phyloP scores from a whole-genome alignment of 2,329 filamentous ascomycete species.

The Bipolaris cookei region DNA sequence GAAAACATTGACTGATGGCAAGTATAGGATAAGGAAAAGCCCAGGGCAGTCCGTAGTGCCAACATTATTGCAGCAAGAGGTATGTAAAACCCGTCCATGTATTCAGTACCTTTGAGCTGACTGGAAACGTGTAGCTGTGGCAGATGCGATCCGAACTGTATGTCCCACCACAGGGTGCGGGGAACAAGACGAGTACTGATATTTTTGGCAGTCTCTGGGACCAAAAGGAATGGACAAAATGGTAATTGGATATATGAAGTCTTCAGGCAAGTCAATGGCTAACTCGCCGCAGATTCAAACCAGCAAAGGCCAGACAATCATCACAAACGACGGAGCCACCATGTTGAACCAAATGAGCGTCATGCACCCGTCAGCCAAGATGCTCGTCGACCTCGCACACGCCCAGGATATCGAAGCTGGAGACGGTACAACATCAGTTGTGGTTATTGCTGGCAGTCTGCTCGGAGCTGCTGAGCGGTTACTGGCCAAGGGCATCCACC shows the following conservation, averaged over 20 bases:
- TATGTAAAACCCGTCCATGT: constrained; percentile 53
- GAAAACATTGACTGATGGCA: constrained; percentile 51
- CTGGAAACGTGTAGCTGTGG: constrained; percentile 69
- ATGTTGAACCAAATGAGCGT: constrained; percentile 99
- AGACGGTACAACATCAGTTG: constrained; percentile 97
- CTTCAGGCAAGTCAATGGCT: constrained; percentile 7
- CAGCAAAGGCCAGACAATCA: constrained; percentile 95
- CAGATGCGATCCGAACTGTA: constrained; percentile 93
- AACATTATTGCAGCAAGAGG: constrained; percentile 98
- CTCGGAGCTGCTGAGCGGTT: constrained; percentile 92
- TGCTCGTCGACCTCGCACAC: constrained; percentile 96
- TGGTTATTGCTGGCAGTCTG: constrained; percentile 95
- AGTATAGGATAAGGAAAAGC: constrained; percentile 88
- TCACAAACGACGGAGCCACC: constrained; percentile 99
- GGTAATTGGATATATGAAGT: constrained; percentile 53
- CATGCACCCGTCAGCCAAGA: constrained; percentile 99
- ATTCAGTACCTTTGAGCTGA: constrained; percentile 28
- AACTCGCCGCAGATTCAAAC: constrained; percentile 73
- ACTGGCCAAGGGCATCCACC: constrained; percentile 88
- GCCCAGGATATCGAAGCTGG: constrained; percentile 98
- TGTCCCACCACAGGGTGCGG: constrained; percentile 37
- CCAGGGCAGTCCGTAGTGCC: constrained; percentile 90
- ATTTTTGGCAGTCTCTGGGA: constrained; percentile 71
- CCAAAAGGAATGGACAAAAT: constrained; percentile 99
- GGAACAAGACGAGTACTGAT: constrained; percentile 32